Evolutionary conservation across 2,329 filamentous ascomycete species (phyloP).

Genomic region (Hymenoscyphus repandus): DNA sequence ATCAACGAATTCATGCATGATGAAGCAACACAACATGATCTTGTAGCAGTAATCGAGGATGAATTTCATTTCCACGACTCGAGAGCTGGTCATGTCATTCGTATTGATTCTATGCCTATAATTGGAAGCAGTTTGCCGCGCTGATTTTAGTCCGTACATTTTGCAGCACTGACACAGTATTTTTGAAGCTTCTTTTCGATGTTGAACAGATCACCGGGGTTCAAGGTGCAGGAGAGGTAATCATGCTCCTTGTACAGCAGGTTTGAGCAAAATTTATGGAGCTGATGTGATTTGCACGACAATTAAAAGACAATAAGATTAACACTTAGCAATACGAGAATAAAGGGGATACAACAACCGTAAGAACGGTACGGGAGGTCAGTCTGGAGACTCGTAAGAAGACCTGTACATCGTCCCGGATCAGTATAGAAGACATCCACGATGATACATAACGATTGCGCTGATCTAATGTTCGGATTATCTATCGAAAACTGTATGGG

Average conservation of each 20-base stretch:
- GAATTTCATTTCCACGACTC: constrained; percentile 41
- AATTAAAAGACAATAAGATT: constrained; percentile 8
- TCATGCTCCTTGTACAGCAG: constrained; percentile 26
- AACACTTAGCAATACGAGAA: background rate
- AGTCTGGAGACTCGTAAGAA: background rate
- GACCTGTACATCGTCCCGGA: constrained; percentile 1
- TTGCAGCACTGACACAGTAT: constrained; percentile 42
- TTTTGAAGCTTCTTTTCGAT: constrained; percentile 45
- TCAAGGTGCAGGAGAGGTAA: constrained; percentile 32
- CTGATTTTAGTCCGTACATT: constrained; percentile 45
- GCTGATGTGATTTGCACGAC: constrained; percentile 18
- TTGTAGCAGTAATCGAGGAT: constrained; percentile 41
- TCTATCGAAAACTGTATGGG: too few species aligned
- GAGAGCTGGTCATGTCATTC: constrained; percentile 34
- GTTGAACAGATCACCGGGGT: constrained; percentile 43
- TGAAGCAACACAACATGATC: constrained; percentile 42
- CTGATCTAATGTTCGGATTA: background rate
- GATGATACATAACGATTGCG: background rate
- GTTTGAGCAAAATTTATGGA: constrained; percentile 23
- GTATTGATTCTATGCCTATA: constrained; percentile 37
- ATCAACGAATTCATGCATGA: constrained; percentile 49
- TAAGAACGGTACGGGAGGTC: background rate
- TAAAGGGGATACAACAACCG: background rate
- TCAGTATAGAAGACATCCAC: background rate
- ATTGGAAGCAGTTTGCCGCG: constrained; percentile 42